Evolutionary conservation across 345 rosid species (phyloP).

Genomic region (Gossypium herbaceum): DNA sequence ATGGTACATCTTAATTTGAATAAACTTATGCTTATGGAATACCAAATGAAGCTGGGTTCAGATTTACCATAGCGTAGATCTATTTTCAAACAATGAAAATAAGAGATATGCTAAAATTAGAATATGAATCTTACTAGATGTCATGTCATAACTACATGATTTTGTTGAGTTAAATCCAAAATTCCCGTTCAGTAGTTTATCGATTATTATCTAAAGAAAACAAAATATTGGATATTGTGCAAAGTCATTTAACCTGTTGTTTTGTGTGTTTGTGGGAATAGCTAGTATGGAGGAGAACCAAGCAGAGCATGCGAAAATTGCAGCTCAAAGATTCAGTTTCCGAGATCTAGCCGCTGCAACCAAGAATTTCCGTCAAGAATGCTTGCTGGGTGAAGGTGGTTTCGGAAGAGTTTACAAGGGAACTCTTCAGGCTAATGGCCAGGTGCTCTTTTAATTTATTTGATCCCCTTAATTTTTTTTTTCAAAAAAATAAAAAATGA

Average conservation of each 20-base stretch:
- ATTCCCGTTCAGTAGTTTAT: not conserved
- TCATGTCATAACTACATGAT: not conserved
- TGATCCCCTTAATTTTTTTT: no score
- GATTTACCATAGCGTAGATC: no score
- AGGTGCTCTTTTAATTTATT: not conserved
- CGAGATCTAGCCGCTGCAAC: slow-evolving; percentile 77
- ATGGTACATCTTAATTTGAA: no score
- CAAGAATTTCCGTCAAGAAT: slow-evolving; percentile 66
- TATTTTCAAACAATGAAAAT: no score
- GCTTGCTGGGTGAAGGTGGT: slow-evolving; percentile 32
- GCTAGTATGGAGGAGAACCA: slow-evolving; percentile 13
- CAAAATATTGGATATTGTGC: not conserved
- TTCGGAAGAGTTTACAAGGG: slow-evolving; percentile 3
- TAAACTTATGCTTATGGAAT: no score
- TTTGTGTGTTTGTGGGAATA: not conserved
- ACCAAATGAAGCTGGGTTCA: no score
- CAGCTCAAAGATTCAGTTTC: slow-evolving; percentile 39
- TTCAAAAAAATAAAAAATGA: no score
- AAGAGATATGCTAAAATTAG: not conserved
- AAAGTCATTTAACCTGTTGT: not conserved
- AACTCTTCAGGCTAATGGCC: not conserved
- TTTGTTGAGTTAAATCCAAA: not conserved
- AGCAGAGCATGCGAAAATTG: slow-evolving; percentile 18
- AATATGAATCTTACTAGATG: not conserved
- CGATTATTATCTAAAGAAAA: not conserved